Percentiles rank a stretch among this genome's conserved stretches.
Evolutionary conservation across 768 basidiomycete genomes (phyloP).

Genomic region (Fomitopsis pulvina): DNA sequence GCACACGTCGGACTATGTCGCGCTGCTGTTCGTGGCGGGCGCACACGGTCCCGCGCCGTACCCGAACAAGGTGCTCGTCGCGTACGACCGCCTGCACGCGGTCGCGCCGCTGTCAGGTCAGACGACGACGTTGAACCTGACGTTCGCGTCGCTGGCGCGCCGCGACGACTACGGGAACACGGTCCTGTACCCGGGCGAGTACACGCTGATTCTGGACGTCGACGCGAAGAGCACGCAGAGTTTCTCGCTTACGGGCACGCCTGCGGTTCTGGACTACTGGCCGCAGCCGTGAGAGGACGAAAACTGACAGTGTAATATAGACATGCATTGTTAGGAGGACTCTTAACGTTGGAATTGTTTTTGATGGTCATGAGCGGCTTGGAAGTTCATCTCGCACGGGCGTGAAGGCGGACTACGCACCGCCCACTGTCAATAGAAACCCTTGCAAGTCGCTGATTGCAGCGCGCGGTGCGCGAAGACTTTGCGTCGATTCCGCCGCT

Average conservation of each 20-base stretch:
- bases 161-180: slow-evolving; percentile 39
- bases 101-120: slow-evolving; percentile 24
- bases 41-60: slow-evolving; percentile 42
- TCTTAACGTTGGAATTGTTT: too few species aligned
- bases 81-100: slow-evolving; percentile 38
- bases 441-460: too few species aligned
- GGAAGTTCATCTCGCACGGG: too few species aligned
- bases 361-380: too few species aligned
- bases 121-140: slow-evolving; percentile 34
- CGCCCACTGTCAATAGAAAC: too few species aligned
- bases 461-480: too few species aligned
- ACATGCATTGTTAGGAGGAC: too few species aligned
- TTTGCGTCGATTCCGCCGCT: too few species aligned
- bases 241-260: slow-evolving; percentile 38
- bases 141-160: slow-evolving; percentile 42
- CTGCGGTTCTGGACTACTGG: slow-evolving; percentile 14
- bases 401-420: too few species aligned
- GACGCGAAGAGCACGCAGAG: slow-evolving; percentile 26
- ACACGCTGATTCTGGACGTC: slow-evolving; percentile 37
- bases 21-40: slow-evolving; percentile 44
- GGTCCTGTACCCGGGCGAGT: slow-evolving; percentile 39
- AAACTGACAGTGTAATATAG: too few species aligned
- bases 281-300: slow-evolving; percentile 1
- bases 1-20: slow-evolving; percentile 46
- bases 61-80: slow-evolving; percentile 45